These are phyloP conservation scores for Massarina eburnea DNA, from an alignment of 2,329 filamentous ascomycete genomes.

Conservation along the genomic window DNA sequence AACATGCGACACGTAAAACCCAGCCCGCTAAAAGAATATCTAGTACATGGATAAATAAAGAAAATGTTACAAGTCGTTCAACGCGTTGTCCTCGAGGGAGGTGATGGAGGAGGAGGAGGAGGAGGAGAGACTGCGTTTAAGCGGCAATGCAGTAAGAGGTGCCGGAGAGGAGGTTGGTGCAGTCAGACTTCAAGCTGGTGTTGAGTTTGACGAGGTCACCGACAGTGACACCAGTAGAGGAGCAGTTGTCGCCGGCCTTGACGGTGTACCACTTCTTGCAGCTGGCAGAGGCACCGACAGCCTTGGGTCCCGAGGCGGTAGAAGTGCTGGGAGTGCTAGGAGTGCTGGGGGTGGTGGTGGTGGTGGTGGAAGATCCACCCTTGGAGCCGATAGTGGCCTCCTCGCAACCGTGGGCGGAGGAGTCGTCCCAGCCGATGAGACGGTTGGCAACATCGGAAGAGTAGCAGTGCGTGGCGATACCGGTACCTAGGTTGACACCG, in stretches of 20 bases:
- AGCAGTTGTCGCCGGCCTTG: constrained; percentile 36
- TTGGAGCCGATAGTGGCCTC: constrained; percentile 16
- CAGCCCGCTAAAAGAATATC: not conserved
- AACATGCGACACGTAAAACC: constrained; percentile 4
- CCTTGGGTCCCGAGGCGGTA: constrained; percentile 6
- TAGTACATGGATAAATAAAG: not conserved
- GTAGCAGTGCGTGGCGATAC: constrained; percentile 53
- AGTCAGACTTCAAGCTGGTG: constrained; percentile 29
- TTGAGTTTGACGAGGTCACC: constrained; percentile 35
- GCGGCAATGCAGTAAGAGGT: constrained; percentile 39
- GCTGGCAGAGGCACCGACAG: constrained; percentile 14
- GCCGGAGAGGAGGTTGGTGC: constrained; percentile 42
- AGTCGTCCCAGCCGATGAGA: constrained; percentile 43
- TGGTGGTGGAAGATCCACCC: constrained; percentile 2
- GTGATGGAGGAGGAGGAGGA: not conserved
- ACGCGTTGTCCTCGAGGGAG: not conserved
- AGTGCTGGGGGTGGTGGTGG: constrained; percentile 3
- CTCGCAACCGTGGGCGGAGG: constrained; percentile 16
- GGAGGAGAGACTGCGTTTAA: constrained; percentile 5
- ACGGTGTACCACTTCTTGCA: constrained; percentile 39
- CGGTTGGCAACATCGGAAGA: constrained; percentile 55
- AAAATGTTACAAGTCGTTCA: not conserved
- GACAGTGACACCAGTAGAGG: constrained; percentile 29
- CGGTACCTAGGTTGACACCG: constrained; percentile 43
- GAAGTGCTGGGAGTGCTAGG: constrained; percentile 4